Evolutionary conservation across 352 stramenopile genomes (phyloP), one percentile per base, ranked within the genome.

Genomic region (Thalassiosira mediterranea): DNA sequence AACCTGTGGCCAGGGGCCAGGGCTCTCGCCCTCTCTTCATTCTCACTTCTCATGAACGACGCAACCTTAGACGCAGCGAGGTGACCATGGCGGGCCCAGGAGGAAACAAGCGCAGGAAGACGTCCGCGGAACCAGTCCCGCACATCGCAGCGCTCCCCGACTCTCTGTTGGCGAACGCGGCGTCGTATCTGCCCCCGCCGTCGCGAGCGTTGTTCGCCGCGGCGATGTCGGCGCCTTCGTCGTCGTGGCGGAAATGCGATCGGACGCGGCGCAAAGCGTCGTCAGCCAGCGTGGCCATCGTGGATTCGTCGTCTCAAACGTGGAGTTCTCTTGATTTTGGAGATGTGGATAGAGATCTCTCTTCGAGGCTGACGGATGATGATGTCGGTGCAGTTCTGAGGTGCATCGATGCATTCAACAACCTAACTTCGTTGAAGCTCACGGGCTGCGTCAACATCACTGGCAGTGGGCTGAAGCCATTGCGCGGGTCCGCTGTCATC

Each of bases 121-220:
- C n/a, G n/a, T n/a, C n/a, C n/a, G n/a, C n/a, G n/a, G n/a, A n/a
- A n/a, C n/a, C n/a, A n/a, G n/a, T n/a, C n/a, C n/a, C n/a, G n/a
- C 37, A 32, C 11, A 21, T 59, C 21, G n/a, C 51, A n/a, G 51
- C 32, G 4, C 51, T 59, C 10, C 51, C 51, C 2, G 21, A 1
- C 5, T 21, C 11, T 10, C 7, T 17, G 26, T 21, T 59, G 23
- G 37, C 25, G 23, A 28, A 59, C 26, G 15, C 21, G 26, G 1
- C 51, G 2, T 40, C 3, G 26, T 44, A 25, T 44, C 51, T 59
- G 0, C 25, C 26, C 8, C 1, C 21, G 17, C 51, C 51, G 37
- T 59, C 51, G 21, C 26, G 51, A 13, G 51, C 51, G 23, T 38
- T 59, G 23, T 59, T 59, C 26, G 26, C 26, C 23, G 51, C 51